phyloP scores from a whole-genome alignment of 305 asterid genomes.

The Fraxinus sp. region DNA sequence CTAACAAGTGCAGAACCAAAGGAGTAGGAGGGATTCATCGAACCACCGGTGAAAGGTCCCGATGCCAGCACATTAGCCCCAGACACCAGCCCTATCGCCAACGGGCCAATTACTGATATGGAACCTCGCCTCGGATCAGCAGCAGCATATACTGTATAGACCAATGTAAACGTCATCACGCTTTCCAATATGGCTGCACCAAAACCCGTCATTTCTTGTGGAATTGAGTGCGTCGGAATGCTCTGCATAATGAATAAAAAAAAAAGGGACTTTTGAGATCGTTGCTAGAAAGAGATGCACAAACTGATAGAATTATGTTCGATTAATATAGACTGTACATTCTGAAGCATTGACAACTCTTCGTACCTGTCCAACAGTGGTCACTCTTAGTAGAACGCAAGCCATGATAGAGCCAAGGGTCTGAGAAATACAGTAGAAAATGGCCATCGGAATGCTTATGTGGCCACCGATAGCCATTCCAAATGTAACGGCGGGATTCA shows the following conservation, averaged over 20 bases:
- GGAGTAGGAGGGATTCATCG: slow-evolving; percentile 82
- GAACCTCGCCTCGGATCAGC: slow-evolving; percentile 56
- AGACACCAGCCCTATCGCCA: slow-evolving; percentile 57
- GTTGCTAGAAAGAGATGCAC: not conserved
- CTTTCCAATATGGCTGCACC: slow-evolving; percentile 77
- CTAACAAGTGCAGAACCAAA: slow-evolving; percentile 66
- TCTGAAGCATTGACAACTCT: not conserved
- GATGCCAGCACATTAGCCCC: slow-evolving; percentile 79
- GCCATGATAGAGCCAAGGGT: slow-evolving; percentile 71
- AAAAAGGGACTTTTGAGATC: too few species aligned
- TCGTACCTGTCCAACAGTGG: slow-evolving; percentile 54
- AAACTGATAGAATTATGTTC: too few species aligned
- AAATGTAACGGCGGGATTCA: slow-evolving; percentile 84
- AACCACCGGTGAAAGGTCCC: slow-evolving; percentile 82
- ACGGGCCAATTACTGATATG: slow-evolving; percentile 56
- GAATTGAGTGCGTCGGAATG: slow-evolving; percentile 48
- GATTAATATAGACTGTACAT: not conserved
- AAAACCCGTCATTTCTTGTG: slow-evolving; percentile 76
- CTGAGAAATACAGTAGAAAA: slow-evolving; percentile 71
- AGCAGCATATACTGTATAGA: slow-evolving; percentile 68
- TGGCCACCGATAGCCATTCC: slow-evolving; percentile 85
- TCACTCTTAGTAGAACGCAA: slow-evolving; percentile 56
- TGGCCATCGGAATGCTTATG: slow-evolving; percentile 56
- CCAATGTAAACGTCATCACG: slow-evolving; percentile 67
- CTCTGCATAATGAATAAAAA: slow-evolving; percentile 31